phyloP scores from a whole-genome alignment of 1,284 basidiomycete genomes.

The Austroboletus novae-zelandiae region DNA sequence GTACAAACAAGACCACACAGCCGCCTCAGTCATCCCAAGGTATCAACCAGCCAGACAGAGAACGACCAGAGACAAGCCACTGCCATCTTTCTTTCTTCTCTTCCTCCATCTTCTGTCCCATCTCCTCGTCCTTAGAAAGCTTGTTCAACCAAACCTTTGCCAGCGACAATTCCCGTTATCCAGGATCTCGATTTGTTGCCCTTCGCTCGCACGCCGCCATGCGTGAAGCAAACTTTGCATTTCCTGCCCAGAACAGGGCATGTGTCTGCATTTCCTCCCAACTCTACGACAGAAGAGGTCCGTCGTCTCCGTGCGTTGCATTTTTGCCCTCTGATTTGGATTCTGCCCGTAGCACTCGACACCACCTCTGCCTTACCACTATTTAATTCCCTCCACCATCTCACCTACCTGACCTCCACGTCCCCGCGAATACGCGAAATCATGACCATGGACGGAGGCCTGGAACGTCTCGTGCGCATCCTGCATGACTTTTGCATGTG shows the following conservation, averaged over 20 bases:
- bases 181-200: conserved; percentile 20
- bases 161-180: conserved; percentile 2
- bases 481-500: conserved; percentile 83
- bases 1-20: conserved; percentile 30
- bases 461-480: conserved; percentile 93
- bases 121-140: not conserved
- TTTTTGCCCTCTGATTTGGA: conserved; percentile 17
- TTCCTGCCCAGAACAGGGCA: conserved; percentile 93
- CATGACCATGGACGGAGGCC: conserved; percentile 95
- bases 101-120: conserved; percentile 2
- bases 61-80: conserved; percentile 14
- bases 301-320: conserved; percentile 32
- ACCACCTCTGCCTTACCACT: conserved; percentile 88
- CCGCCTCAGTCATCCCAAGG: conserved; percentile 29
- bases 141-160: not conserved
- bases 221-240: conserved; percentile 97
- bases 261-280: conserved; percentile 93
- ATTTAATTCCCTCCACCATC: conserved; percentile 95
- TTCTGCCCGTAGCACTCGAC: conserved; percentile 74
- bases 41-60: conserved; percentile 27
- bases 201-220: conserved; percentile 45
- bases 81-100: conserved; percentile 7
- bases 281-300: conserved; percentile 94
- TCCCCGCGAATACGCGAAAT: conserved; percentile 98
- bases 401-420: conserved; percentile 96